Base-by-base conservation (phyloP, 2,329 filamentous ascomycete species). In the Colletotrichum sp. region DNA sequence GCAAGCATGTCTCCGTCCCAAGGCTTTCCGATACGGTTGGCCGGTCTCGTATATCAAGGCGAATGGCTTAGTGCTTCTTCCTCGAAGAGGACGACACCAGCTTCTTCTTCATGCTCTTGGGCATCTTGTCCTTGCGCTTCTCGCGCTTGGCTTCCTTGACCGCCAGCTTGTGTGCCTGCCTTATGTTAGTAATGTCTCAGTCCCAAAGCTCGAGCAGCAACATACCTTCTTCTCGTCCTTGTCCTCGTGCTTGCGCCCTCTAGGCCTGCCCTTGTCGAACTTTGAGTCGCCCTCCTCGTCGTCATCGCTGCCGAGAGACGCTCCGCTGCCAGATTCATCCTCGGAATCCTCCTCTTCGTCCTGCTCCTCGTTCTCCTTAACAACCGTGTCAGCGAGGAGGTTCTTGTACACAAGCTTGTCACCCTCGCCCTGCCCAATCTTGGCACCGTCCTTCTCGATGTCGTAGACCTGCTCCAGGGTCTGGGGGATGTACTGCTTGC, bases 101-200 rank as follows among this genome's bases (percentile, higher is more conserved):
- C 83, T 94, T 95, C 89, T 98, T 99, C 90, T 99, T 99, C 39
- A 98, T 79, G 83, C 98, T 93, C 87, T 99, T 99, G 1, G 97
- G 96, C 86, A 99, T 98, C 89, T 99, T 99, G 6, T 95, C 94
- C 85, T 96, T 95, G 76, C 97, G 89, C 88, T 98, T 96, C 85
- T 98, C 96, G 44, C 95, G 93, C 88, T 98, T 98, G 81, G 96
- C 96, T 81, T 98, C 96, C 87, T 99, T 99, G 79, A 98, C 94
- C 2, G 94, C 93, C 83, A 92, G 91, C 85, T 99, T 99, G 84
- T 98, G 97, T 79, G 84, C 83, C 87, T 90, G 72, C 34, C 49
- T 16, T 13, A 60, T 78, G 81, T 85, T 69, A 82, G 82, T 77
- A 26, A 7, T 13, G 74, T 60, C 60, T 49, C 3, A 1, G 1